Base-by-base conservation (phyloP, 1,284 basidiomycete species). In the Rhizoctonia solani region DNA sequence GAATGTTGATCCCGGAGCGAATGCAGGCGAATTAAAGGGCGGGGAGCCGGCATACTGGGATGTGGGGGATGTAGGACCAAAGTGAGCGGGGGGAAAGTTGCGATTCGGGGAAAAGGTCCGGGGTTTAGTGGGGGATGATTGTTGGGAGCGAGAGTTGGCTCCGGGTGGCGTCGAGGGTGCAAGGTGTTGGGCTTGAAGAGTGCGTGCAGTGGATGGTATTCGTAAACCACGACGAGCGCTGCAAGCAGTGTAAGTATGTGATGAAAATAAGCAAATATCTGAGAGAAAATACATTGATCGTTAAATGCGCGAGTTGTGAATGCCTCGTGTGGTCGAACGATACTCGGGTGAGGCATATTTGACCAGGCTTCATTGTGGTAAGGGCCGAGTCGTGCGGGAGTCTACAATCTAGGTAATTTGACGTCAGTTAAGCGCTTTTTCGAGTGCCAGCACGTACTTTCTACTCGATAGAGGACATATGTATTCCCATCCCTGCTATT, bases 271-370 rank as follows among this genome's bases (percentile, higher is more conserved):
- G 37, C 37, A 39, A 30, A 23, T 9, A 25, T 1, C 13, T 11
- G 32, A 34, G 55, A 54, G 54, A 14, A 82, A 88, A 69, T 74
- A 95, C 94, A 98, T 72, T 88, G 89, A 75, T 98, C 97, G 69
- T 88, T 87, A 77, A 99, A 99, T 0, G 92, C 87, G 46, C 90
- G 85, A 0, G 95, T 97, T 0, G 97, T 98, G 79, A 99, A 99
- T 0, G 96, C 97, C 77, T 99, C 97, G 52, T 87, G 85, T 6
- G 98, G 81, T 19, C 86, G 80, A 27, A 97, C 87, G 70, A 99
- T 90, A 73, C 86, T 88, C 0, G 97, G 95, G 79, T 99, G 95
- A 19, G 83, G 84, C 68, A 98, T 82, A 58, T 85, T 83, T 1
- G 88, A 86, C 97, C 97, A 99, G 19, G 87, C 81, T 73, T 98